Base-by-base conservation (phyloP, 495 filamentous ascomycete species). In the Penicillium odoratum region DNA sequence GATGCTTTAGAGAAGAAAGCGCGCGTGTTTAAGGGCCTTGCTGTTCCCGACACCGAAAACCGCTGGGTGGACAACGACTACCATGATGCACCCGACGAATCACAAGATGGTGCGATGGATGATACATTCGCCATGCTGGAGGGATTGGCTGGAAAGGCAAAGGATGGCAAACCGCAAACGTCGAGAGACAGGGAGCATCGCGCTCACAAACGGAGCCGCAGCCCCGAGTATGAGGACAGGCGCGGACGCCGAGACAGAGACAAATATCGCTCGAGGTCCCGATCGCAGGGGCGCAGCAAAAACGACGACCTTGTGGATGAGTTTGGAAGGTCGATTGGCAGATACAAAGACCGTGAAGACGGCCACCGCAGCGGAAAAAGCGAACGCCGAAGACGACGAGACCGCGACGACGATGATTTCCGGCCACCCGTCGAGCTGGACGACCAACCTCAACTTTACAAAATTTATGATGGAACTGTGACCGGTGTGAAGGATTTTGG, bases 401-500 rank as follows among this genome's bases (percentile, higher is more conserved):
- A 82, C 60, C 69, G 76, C 55, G 64, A 78, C 21, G 77, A 85
- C 11, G 83, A 90, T 45, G 79, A 86, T 49, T 89, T 93, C 63
- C 82, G 83, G 2, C 90, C 91, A 3, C 86, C 83, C 6, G 81
- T 83, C 3, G 93, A 97, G 66, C 65, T 90, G 31, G 94, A 98
- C 74, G 88, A 93, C 48, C 74, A 83, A 7, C 92, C 93, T 0
- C 76, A 90, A 26, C 72, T 96, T 13, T 89, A 86, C 80, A 98
- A 98, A 69, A 75, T 96, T 1, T 98, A 98, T 67, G 85, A 91
- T 65, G 94, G 94, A 15, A 84, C 85, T 57, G 88, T 98, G 43
- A 96, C 91, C 3, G 92, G 92, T 0, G 79, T 98, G 31, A 97
- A 96, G 68, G 90, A 97, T 61, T 98, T 97, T 74, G 94, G 94